Base-by-base conservation (phyloP, 2,329 filamentous ascomycete species). In the Fusarium globosum region DNA sequence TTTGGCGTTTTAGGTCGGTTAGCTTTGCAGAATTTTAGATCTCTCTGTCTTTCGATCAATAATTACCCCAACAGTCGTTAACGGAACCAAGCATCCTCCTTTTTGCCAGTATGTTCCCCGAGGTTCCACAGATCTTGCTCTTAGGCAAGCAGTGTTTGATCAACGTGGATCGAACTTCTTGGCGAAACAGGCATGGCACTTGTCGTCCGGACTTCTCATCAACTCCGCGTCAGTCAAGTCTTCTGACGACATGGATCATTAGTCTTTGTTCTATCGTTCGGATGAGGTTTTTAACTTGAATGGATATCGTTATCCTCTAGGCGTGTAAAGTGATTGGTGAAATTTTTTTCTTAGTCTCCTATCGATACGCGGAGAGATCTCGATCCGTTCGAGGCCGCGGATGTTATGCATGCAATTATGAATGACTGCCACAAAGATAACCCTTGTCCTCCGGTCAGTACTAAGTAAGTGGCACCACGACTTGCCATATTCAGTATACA, bases 1-100 rank as follows among this genome's bases (percentile, higher is more conserved):
- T 66, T 61, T 68, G 66, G 62, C 65, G 56, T 55, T 57, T 62
- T 30, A 52, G 61, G 43, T 48, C 51, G 36, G 41, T 57, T 30
- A 20, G 48, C 28, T 48, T 23, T 52, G 39, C 23, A 51, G 20
- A 61, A 56, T 39, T 35, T 43, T 43, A 71, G 43, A 55, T 61
- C 36, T 48, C 48, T 48, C 61, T 55, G 55, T 57, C 42, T 43
- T 30, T 53, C 35, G 49, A n/a, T 28, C 38, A 58, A 74, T 71
- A 16, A 48, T 21, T 21, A 56, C 55, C 67, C 70, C 28, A 23
- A 65, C 64, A 35, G 30, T 65, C 62, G n/a, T 61, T 68, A 45
- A 56, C 51, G 57, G 56, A 62, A 61, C n/a, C 7, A 46, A 33
- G 4, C 15, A 21, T 36, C 20, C 43, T 16, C 23, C 18, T n/a